Conservation (phyloP, 1,284 basidiomycete genomes). For the Rhodotorula sp. region DNA sequence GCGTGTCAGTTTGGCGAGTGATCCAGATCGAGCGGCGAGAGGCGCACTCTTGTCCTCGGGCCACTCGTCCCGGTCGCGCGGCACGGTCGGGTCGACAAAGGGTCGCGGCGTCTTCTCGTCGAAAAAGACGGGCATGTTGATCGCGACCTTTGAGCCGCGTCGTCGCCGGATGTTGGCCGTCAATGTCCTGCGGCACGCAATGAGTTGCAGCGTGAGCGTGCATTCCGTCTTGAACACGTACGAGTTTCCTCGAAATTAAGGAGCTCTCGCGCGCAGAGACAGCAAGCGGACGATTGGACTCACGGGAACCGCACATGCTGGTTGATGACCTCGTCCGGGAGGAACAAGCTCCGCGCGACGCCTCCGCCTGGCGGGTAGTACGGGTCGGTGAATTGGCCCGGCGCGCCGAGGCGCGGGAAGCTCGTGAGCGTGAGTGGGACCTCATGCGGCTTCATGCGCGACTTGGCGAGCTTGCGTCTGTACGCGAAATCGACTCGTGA, state of each 20-base stretch:
- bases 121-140: conserved; percentile 91
- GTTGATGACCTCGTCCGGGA: conserved; percentile 94
- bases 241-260: background rate
- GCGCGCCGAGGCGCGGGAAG: conserved; percentile 89
- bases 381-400: conserved; percentile 86
- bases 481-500: background rate
- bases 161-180: conserved; percentile 92
- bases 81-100: conserved; percentile 86
- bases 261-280: background rate
- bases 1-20: background rate
- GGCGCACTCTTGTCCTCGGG: conserved; percentile 72
- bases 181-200: conserved; percentile 65
- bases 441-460: conserved; percentile 81
- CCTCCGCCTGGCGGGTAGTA: conserved; percentile 73
- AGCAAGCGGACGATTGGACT: conserved; percentile 51
- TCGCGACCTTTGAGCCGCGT: conserved; percentile 89
- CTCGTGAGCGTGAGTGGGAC: conserved; percentile 90
- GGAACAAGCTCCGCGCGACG: conserved; percentile 86
- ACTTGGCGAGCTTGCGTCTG: conserved; percentile 80
- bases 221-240: too few relatives aligned
- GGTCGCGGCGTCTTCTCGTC: conserved; percentile 84
- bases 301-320: conserved; percentile 96
- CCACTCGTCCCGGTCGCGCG: conserved; percentile 76
- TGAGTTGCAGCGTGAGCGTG: background rate
- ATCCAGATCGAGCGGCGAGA: background rate